These are phyloP conservation scores for Aspergillus hortae DNA, from an alignment of 2,329 filamentous ascomycete species.

Conservation along the genomic window DNA sequence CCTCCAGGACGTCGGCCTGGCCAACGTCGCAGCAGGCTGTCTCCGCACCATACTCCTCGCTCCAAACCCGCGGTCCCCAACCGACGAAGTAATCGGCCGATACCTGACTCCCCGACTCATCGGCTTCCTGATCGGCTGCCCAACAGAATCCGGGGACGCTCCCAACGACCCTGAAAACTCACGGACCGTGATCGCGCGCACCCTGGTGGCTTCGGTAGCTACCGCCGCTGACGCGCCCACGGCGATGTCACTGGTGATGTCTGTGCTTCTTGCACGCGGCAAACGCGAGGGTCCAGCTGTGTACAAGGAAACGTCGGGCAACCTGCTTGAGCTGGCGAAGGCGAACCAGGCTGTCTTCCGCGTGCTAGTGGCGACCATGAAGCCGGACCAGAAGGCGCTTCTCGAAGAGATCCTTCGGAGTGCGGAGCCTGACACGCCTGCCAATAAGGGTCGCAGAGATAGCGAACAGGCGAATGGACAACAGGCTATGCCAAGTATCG, in stretches of 20 bases:
- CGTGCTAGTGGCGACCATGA: slow-evolving; percentile 68
- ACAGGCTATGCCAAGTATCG: slow-evolving; percentile 70
- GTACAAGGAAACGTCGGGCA: slow-evolving; percentile 69
- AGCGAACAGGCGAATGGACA: slow-evolving; percentile 48
- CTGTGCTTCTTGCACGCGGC: slow-evolving; percentile 70
- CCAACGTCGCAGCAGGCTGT: slow-evolving; percentile 87
- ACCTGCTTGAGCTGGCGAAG: slow-evolving; percentile 77
- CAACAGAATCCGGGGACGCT: slow-evolving; percentile 57
- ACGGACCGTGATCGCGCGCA: slow-evolving; percentile 66
- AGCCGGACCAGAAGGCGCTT: slow-evolving; percentile 65
- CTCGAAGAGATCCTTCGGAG: slow-evolving; percentile 74
- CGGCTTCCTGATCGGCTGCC: slow-evolving; percentile 61
- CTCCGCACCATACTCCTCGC: slow-evolving; percentile 77
- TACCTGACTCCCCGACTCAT: slow-evolving; percentile 73
- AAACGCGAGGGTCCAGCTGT: slow-evolving; percentile 56
- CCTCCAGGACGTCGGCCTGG: slow-evolving; percentile 57
- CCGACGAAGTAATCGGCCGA: slow-evolving; percentile 70
- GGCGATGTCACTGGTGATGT: slow-evolving; percentile 73
- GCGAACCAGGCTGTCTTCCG: slow-evolving; percentile 71
- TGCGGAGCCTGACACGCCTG: slow-evolving; percentile 49
- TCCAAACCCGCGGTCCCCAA: slow-evolving; percentile 54
- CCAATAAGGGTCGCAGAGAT: slow-evolving; percentile 38
- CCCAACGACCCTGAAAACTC: slow-evolving; percentile 69
- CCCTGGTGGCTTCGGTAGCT: slow-evolving; percentile 68
- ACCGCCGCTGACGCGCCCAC: slow-evolving; percentile 35